Evolutionary conservation across 441 rosid species (phyloP).

Genomic region (Monsonia emarginata): DNA sequence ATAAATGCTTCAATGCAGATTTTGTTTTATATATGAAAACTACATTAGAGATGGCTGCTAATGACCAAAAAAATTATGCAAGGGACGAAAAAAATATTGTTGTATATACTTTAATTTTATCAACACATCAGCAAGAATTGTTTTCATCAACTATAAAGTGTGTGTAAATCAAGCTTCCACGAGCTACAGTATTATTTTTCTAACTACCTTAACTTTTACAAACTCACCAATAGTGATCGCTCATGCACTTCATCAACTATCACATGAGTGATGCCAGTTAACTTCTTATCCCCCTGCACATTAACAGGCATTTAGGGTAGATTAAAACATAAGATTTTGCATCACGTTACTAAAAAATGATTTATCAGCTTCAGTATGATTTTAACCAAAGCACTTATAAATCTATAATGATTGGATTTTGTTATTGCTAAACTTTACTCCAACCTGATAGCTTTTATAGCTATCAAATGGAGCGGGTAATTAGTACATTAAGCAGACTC

Average conservation of each 20-base stretch:
- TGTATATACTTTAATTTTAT: neutral
- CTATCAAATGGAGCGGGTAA: neutral
- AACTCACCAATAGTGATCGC: slow-evolving; percentile 78
- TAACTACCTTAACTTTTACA: slow-evolving; percentile 8
- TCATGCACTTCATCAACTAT: slow-evolving; percentile 97
- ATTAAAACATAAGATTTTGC: neutral
- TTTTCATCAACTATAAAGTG: neutral
- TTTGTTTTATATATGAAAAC: too few species aligned
- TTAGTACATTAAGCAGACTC: neutral
- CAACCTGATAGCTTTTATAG: too few species aligned
- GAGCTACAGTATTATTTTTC: neutral
- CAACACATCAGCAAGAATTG: slow-evolving; percentile 3
- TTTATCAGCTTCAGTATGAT: neutral
- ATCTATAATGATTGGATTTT: neutral
- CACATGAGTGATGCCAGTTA: slow-evolving; percentile 73
- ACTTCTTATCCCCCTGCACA: slow-evolving; percentile 63
- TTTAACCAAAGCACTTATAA: neutral
- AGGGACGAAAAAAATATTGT: neutral
- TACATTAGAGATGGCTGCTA: too few species aligned
- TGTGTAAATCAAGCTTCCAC: neutral
- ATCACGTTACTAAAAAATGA: neutral
- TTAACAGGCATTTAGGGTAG: slow-evolving; percentile 5
- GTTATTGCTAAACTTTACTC: neutral
- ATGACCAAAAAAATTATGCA: neutral
- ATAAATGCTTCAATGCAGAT: too few species aligned